phyloP scores from a whole-genome alignment of 148 eudicot species.

The Salicornia ramosissima region DNA sequence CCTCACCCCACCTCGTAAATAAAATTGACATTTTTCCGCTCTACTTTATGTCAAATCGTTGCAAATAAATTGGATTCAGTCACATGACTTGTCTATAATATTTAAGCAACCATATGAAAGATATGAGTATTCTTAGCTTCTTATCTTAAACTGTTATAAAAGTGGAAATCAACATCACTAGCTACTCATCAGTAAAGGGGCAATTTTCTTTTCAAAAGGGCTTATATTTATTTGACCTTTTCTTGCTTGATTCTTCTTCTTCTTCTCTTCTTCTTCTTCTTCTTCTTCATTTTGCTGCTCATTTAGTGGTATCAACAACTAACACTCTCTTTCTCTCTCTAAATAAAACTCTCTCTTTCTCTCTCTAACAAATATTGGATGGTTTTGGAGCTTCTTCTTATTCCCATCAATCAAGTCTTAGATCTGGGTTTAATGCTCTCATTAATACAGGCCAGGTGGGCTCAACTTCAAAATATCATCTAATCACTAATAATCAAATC shows the following conservation, averaged over 20 bases:
- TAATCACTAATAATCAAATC: neutral
- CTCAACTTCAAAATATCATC: slow-evolving; percentile 5
- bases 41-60: too few species aligned
- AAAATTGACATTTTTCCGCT: too few species aligned
- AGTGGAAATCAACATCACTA: neutral
- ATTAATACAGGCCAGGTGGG: neutral
- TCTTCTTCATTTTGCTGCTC: neutral
- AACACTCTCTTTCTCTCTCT: neutral
- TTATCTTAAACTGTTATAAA: neutral
- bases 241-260: neutral
- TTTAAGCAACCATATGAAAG: neutral
- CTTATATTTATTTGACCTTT: neutral
- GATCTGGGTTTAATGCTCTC: slow-evolving; percentile 5
- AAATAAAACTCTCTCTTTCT: neutral
- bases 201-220: neutral
- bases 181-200: neutral
- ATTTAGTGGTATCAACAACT: neutral
- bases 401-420: neutral
- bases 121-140: neutral
- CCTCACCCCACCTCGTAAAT: too few species aligned
- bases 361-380: neutral
- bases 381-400: neutral
- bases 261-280: too few species aligned
- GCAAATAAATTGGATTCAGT: too few species aligned
- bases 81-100: slow-evolving; percentile 28